Evolutionary conservation across 108 stramenopile species (phyloP).

Genomic region (Cyclotella atomus): DNA sequence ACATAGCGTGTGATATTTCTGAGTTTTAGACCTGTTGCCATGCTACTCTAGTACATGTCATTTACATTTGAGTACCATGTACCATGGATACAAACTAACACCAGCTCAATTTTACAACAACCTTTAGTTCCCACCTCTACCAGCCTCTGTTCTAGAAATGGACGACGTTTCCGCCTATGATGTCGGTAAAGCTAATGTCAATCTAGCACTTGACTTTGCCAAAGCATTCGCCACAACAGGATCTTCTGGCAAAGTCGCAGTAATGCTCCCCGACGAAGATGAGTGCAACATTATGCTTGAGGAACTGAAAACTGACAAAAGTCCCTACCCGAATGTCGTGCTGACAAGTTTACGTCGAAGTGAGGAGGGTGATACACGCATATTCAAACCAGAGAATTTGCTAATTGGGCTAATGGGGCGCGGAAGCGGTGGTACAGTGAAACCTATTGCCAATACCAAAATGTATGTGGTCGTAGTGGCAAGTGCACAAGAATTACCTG

Average conservation of each 20-base stretch:
- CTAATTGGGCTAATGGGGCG: conserved; percentile 83
- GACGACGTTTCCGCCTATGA: conserved; percentile 92
- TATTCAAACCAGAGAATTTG: conserved; percentile 87
- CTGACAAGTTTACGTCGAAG: conserved; percentile 60
- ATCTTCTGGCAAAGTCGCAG: conserved; percentile 59
- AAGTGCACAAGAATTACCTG: conserved; percentile 93
- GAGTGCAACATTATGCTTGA: conserved; percentile 80
- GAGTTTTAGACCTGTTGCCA: background rate
- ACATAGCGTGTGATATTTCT: background rate
- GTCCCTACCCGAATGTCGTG: conserved; percentile 67
- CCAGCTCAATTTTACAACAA: background rate
- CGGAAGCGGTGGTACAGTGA: conserved; percentile 67
- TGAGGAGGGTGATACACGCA: conserved; percentile 71
- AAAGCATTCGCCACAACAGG: conserved; percentile 62
- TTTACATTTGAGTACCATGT: no score
- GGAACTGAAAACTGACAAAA: conserved; percentile 36
- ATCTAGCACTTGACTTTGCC: conserved; percentile 89
- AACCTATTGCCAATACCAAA: conserved; percentile 66
- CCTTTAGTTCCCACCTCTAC: conserved; percentile 82
- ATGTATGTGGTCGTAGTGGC: conserved; percentile 87
- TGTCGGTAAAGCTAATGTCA: conserved; percentile 90
- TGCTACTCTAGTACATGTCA: background rate
- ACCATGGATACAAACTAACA: background rate
- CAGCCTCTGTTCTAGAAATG: conserved; percentile 89
- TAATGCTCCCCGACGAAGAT: conserved; percentile 82